phyloP scores from a whole-genome alignment of 345 rosid genomes.

The Syzygium oleosum region DNA sequence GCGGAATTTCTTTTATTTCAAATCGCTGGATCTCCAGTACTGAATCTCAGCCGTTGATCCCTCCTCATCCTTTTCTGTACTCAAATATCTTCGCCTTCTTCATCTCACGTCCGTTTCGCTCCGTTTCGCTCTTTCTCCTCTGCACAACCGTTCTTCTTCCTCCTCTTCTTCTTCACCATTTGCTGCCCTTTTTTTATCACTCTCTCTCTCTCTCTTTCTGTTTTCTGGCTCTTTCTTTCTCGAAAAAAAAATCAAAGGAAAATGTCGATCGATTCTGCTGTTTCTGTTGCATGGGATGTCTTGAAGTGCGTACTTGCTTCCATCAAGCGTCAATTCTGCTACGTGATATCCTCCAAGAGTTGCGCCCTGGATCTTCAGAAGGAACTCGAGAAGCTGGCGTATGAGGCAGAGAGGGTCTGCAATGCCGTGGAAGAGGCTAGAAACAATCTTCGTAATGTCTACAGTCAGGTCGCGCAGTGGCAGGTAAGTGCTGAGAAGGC shows the following conservation, averaged over 20 bases:
- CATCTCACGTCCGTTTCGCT: too few relatives aligned
- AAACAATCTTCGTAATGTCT: not conserved
- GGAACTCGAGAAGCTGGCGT: not conserved
- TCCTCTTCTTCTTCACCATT: not conserved
- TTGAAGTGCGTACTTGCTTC: not conserved
- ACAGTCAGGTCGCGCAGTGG: fast-evolving
- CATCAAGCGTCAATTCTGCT: not conserved
- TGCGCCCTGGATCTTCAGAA: not conserved
- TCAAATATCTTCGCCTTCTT: not conserved
- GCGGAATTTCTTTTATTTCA: not conserved
- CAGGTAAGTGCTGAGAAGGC: not conserved
- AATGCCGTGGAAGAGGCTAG: not conserved
- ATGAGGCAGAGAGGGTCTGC: fast-evolving
- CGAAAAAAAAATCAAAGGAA: too few relatives aligned
- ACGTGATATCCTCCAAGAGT: not conserved
- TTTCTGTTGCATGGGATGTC: not conserved
- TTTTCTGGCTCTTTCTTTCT: not conserved
- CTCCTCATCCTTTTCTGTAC: not conserved
- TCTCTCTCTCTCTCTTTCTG: not conserved
- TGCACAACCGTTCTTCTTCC: not conserved
- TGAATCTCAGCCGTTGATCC: not conserved
- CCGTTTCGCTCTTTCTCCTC: not conserved
- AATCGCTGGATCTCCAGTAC: not conserved
- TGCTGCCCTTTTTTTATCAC: not conserved
- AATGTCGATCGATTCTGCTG: not conserved